These are phyloP conservation scores for Erigeron canadensis DNA, from an alignment of 129 eudicot species.

Conservation along the genomic window DNA sequence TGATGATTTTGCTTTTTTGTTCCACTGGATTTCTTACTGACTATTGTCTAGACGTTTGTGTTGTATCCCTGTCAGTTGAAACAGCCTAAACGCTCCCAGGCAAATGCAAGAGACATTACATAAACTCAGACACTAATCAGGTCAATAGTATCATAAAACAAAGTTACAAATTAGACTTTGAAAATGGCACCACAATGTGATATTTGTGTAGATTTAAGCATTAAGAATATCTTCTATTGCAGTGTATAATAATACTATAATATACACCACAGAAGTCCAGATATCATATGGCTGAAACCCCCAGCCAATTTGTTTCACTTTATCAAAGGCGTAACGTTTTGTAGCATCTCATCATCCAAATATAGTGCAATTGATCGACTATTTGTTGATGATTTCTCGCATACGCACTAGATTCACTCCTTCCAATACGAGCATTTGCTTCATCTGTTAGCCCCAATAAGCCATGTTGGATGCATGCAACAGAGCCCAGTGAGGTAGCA, in stretches of 20 bases:
- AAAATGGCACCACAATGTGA: neutral
- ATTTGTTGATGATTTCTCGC: neutral
- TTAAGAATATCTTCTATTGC: neutral
- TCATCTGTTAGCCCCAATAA: slow-evolving; percentile 13
- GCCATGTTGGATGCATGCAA: slow-evolving; percentile 1
- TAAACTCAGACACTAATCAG: neutral
- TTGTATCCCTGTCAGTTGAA: neutral
- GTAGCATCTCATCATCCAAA: slow-evolving; percentile 16
- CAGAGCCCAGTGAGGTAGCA: neutral
- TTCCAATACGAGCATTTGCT: slow-evolving; percentile 2
- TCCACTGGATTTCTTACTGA: too few relatives aligned
- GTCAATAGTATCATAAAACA: neutral
- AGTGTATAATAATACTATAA: too few relatives aligned
- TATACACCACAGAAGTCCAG: neutral
- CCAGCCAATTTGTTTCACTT: neutral
- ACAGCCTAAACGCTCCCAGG: neutral
- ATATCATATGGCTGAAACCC: slow-evolving; percentile 14
- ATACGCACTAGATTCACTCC: slow-evolving; percentile 3
- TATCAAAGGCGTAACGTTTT: neutral
- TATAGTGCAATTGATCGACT: neutral
- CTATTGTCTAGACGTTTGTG: too few relatives aligned
- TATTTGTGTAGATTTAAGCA: neutral
- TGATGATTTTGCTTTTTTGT: too few relatives aligned
- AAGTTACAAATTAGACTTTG: neutral
- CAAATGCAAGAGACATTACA: neutral